Percentiles rank a stretch among this genome's conserved stretches.
phyloP scores from a whole-genome alignment of 2,329 filamentous ascomycete species.

The Diaporthe nobilis region DNA sequence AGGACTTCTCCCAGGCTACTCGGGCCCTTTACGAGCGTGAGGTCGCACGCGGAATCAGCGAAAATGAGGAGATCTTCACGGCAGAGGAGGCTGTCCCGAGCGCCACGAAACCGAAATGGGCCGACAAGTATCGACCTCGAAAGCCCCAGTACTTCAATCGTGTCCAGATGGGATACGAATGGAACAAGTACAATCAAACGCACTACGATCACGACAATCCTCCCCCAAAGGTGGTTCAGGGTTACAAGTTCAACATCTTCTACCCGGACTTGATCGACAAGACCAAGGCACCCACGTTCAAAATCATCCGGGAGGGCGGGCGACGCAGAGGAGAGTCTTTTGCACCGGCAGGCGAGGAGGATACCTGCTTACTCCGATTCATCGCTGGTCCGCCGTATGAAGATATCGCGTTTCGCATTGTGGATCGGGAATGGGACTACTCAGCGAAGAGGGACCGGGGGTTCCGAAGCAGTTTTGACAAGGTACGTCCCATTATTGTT shows the following conservation, averaged over 20 bases:
- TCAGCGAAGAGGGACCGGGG: slow-evolving; percentile 94
- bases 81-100: slow-evolving; percentile 85
- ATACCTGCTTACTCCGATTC: slow-evolving; percentile 97
- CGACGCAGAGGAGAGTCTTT: slow-evolving; percentile 91
- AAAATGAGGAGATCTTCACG: slow-evolving; percentile 96
- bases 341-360: slow-evolving; percentile 93
- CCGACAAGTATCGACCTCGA: slow-evolving; percentile 85
- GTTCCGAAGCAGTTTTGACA: slow-evolving; percentile 97
- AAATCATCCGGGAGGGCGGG: slow-evolving; percentile 94
- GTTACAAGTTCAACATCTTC: slow-evolving; percentile 99
- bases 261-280: slow-evolving; percentile 98
- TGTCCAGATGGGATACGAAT: slow-evolving; percentile 99
- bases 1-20: slow-evolving; percentile 89
- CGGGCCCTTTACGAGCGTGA: slow-evolving; percentile 93
- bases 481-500: slow-evolving; percentile 71
- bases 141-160: slow-evolving; percentile 98
- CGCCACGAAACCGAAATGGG: slow-evolving; percentile 79
- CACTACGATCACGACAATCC: slow-evolving; percentile 99
- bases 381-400: slow-evolving; percentile 96
- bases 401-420: slow-evolving; percentile 96
- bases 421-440: slow-evolving; percentile 99
- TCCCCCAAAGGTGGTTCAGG: slow-evolving; percentile 96
- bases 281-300: slow-evolving; percentile 93
- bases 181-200: slow-evolving; percentile 99
- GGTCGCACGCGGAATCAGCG: slow-evolving; percentile 88